phyloP scores from a whole-genome alignment of 1,284 basidiomycete species.

The Pseudozyma sp. region DNA sequence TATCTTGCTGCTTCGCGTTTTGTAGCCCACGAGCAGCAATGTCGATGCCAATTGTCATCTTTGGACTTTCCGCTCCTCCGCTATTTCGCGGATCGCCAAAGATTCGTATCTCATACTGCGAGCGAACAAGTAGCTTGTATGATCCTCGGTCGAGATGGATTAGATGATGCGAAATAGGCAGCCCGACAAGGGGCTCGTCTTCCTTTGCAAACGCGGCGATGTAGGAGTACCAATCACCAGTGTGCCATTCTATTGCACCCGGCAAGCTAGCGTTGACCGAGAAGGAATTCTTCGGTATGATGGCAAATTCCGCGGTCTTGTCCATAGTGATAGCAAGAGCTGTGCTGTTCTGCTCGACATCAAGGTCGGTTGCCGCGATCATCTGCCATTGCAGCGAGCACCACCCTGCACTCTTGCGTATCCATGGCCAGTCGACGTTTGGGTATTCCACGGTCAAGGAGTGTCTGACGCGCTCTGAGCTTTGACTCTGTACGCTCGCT shows the following conservation, averaged over 20 bases:
- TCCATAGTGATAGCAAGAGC: conserved; percentile 35
- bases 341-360: conserved; percentile 18
- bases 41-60: conserved; percentile 39
- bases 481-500: conserved; percentile 10
- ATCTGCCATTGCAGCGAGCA: conserved; percentile 49
- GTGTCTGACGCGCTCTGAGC: conserved; percentile 10
- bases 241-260: conserved; percentile 41
- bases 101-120: conserved; percentile 53
- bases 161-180: conserved; percentile 34
- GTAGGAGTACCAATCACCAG: conserved; percentile 55
- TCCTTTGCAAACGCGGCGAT: conserved; percentile 29
- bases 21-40: conserved; percentile 12
- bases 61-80: conserved; percentile 20
- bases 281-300: conserved; percentile 9
- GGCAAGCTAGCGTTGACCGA: background rate
- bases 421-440: conserved; percentile 35
- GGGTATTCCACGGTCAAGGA: conserved; percentile 30
- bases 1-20: background rate
- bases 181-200: background rate
- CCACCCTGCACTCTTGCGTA: conserved; percentile 49
- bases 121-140: conserved; percentile 35
- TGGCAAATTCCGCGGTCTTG: conserved; percentile 43
- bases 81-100: conserved; percentile 44
- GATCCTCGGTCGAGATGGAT: conserved; percentile 26
- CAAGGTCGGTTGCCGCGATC: conserved; percentile 29